phyloP scores from a whole-genome alignment of 768 basidiomycete genomes.

The Solioccasus polychromus region DNA sequence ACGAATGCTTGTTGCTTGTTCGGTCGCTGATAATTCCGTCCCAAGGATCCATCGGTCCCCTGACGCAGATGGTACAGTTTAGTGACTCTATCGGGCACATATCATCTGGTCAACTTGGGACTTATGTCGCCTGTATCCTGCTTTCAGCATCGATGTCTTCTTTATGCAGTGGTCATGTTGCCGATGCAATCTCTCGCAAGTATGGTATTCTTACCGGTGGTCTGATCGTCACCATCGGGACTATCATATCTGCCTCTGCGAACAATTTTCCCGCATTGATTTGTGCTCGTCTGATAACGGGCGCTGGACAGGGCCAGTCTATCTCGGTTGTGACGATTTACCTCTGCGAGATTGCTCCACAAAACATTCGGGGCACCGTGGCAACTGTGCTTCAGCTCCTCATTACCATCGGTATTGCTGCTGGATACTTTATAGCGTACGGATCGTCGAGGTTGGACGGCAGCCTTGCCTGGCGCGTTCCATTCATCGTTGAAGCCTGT shows the following conservation, averaged over 20 bases:
- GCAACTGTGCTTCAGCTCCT: slow-evolving; percentile 42
- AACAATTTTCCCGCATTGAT: slow-evolving; percentile 37
- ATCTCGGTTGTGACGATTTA: slow-evolving; percentile 41
- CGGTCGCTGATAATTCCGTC: not conserved
- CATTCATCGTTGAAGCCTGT: slow-evolving; percentile 27
- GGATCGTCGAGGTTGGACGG: slow-evolving; percentile 19
- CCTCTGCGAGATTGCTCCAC: slow-evolving; percentile 42
- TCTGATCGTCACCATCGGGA: slow-evolving; percentile 41
- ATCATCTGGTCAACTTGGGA: slow-evolving; percentile 38
- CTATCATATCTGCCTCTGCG: slow-evolving; percentile 37
- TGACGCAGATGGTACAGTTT: slow-evolving; percentile 48
- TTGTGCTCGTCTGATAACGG: slow-evolving; percentile 44
- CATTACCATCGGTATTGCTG: slow-evolving; percentile 41
- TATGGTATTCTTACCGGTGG: slow-evolving; percentile 43
- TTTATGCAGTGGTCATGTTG: slow-evolving; percentile 39
- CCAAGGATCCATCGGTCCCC: slow-evolving; percentile 39
- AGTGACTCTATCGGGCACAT: slow-evolving; percentile 34
- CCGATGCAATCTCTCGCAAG: slow-evolving; percentile 46
- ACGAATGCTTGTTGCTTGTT: not conserved
- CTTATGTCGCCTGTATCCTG: slow-evolving; percentile 43
- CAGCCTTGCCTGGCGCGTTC: slow-evolving; percentile 27
- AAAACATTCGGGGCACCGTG: slow-evolving; percentile 39
- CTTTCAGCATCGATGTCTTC: slow-evolving; percentile 41
- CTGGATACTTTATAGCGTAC: slow-evolving; percentile 31
- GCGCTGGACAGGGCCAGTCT: slow-evolving; percentile 46